Evolutionary conservation across 208 protist genomes (phyloP), one percentile per base, ranked within the genome.

Genomic region (Crithidia mellificae): DNA sequence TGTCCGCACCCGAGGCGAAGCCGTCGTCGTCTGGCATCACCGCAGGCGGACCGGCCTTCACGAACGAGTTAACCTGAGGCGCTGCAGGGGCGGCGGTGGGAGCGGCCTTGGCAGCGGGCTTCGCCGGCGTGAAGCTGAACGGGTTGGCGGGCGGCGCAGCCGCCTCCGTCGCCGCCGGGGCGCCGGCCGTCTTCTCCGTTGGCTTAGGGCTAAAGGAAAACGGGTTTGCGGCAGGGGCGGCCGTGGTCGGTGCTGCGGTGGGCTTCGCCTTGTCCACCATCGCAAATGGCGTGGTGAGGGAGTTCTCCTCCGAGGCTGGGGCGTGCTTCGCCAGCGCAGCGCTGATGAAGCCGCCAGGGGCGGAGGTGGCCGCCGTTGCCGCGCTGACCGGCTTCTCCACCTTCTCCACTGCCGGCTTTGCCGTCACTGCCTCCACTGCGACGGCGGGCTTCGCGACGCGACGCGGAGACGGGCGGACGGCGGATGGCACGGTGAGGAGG

Each of bases 21-120:
- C 83, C 85, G 53, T 80, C 68, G 68, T 94, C 88, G 6, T 83
- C 77, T 1, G 74, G 57, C 15, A 91, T 86, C n/a, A 84, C 84
- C 0, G 73, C 83, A 12, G 84, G 67, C 14, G 84, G 84, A 15
- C 87, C 84, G 22, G 56, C 30, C 63, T 87, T 83, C 24, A 51
- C 46, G 29, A 68, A 58, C 15, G 80, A 51, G 62, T 78, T 85
- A 6, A 1, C 51, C 44, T 39, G 7, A 2, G 64, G n/a, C 19
- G 49, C 50, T 34, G 53, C 30, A n/a, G n/a, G n/a, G n/a, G n/a
- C n/a, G n/a, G n/a, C n/a, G n/a, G n/a, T n/a, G n/a, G n/a, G n/a
- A n/a, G n/a, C n/a, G 2, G 54, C 44, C 24, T 58, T 39, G 5
- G 49, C 47, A 15, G 41, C 41, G 17, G 41, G 41, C 41, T 46